Evolutionary conservation across 768 basidiomycete genomes (phyloP), one percentile per base, ranked within the genome.

Genomic region (Pleurotus giganteus): DNA sequence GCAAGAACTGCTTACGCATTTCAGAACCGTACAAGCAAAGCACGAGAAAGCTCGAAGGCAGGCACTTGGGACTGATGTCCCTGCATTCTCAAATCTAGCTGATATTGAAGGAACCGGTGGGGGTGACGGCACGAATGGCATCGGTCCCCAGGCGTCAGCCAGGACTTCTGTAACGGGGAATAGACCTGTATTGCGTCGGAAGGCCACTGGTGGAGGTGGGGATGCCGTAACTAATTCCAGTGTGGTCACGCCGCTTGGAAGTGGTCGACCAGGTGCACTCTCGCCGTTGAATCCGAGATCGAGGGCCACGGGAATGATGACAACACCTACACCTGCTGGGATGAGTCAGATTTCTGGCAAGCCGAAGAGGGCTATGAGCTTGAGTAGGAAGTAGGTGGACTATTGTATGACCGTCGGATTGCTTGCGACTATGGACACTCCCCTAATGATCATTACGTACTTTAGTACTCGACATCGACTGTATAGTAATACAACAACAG

Each of bases 1-100:
- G 97, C 86, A 88, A 65, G 97, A 98, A 57, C 79, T 99, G 0
- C 80, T 98, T 8, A 78, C 81, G 3, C 97, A 99, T 68, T 99
- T 99, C 76, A 86, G 95, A 15, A 74, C 82, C 0, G 85, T 97
- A 1, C 97, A 99, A 69, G 77, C 81, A 29, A 89, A 86, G 61
- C 95, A 98, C 65, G 95, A 98, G 73, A 95, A 94, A 66, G 84
- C 94, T 3, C 83, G 94, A 26, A 78, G 95, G 32, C 86, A 84
- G 59, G 83, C 86, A 0, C 72, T 88, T 5, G 89, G 88, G n/a
- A 71, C 78, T 12, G 88, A 93, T 53, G 73, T 67, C 0, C 66
- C 79, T 2, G 70, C 83, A 1, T 79, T 84, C 54, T 70, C 77
- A 4, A 80, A 76, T 11, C 75, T 76, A 57, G 61, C 71, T 54